phyloP scores from a whole-genome alignment of 306 rosid genomes.

The Quercus ilex region DNA sequence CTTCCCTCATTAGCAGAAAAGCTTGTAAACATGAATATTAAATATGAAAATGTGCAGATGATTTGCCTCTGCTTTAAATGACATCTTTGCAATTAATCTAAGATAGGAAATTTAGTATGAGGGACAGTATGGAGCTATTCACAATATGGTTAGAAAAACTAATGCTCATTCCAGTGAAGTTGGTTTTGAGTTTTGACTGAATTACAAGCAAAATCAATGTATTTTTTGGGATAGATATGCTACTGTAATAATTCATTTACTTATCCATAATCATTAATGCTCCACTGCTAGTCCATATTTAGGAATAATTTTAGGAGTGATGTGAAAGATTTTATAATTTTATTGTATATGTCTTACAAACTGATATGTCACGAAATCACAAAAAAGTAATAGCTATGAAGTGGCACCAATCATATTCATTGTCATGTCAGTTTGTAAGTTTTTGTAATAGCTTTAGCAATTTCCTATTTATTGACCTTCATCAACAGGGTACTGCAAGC shows the following conservation, averaged over 20 bases:
- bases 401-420: no score
- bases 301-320: neutral
- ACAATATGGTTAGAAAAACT: neutral
- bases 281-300: neutral
- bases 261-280: neutral
- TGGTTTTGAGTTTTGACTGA: neutral
- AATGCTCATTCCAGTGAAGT: neutral
- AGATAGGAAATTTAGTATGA: neutral
- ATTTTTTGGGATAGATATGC: neutral
- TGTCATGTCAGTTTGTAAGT: no score
- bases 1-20: neutral
- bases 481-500: neutral
- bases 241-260: neutral
- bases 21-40: neutral
- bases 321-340: no score
- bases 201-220: neutral
- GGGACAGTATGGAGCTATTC: neutral
- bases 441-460: no score
- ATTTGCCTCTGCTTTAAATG: neutral
- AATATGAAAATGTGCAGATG: neutral
- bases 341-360: no score
- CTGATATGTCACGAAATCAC: no score
- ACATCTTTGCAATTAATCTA: neutral
- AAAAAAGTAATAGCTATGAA: no score
- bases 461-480: neutral